These are phyloP conservation scores for Penicillium digitatum DNA, from an alignment of 2,329 filamentous ascomycete genomes.

Conservation along the genomic window DNA sequence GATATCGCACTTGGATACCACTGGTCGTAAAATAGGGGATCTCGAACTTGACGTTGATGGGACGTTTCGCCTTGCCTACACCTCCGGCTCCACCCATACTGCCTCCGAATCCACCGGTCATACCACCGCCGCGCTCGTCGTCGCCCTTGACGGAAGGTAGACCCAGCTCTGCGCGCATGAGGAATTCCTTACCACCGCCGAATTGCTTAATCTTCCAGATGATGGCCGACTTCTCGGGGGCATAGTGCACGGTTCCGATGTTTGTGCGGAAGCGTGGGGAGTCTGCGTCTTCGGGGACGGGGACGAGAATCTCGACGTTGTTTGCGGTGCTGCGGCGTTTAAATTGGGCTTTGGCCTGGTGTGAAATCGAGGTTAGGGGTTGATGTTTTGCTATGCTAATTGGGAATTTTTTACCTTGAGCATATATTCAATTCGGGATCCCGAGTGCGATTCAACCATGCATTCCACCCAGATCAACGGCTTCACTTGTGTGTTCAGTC, in stretches of 20 bases:
- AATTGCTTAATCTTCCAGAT: conserved; percentile 99
- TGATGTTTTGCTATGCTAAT: neutral
- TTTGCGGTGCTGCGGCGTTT: conserved; percentile 96
- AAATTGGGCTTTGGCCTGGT: conserved; percentile 83
- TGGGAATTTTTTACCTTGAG: conserved; percentile 61
- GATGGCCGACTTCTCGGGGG: conserved; percentile 93
- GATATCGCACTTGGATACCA: conserved; percentile 94
- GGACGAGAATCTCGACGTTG: conserved; percentile 96
- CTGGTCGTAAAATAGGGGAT: conserved; percentile 99
- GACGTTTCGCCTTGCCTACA: conserved; percentile 80
- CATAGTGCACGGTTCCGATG: conserved; percentile 95
- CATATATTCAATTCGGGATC: conserved; percentile 97
- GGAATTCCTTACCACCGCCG: conserved; percentile 94
- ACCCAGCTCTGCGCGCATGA: conserved; percentile 96
- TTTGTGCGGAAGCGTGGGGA: conserved; percentile 95
- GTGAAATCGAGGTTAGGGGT: conserved; percentile 1
- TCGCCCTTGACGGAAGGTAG: conserved; percentile 91
- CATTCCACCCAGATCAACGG: conserved; percentile 99
- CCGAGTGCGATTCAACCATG: conserved; percentile 91
- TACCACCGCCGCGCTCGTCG: conserved; percentile 90
- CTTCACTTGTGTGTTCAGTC: conserved; percentile 96
- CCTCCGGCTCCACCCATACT: conserved; percentile 90
- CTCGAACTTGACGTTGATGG: conserved; percentile 99
- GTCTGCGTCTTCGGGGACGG: conserved; percentile 95
- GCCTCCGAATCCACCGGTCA: conserved; percentile 95